A percentile compares a stretch with the other conserved stretches of the same genome.
Conservation (phyloP, 2,329 filamentous ascomycete species). For the Pezicula rhizophila region DNA sequence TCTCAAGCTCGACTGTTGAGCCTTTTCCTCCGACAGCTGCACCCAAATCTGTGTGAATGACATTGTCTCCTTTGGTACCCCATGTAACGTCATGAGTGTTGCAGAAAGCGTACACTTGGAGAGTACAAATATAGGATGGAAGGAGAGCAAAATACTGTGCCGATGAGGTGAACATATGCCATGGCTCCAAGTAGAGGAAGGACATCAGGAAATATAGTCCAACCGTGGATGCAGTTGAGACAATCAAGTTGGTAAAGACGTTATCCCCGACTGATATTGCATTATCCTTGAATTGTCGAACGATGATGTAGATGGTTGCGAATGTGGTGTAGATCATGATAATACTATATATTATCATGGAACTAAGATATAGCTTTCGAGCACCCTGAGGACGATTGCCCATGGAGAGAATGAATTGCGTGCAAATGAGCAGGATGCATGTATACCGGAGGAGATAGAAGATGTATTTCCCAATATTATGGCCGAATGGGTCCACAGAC, state of each 20-base stretch:
- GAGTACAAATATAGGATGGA: slow-evolving; percentile 89
- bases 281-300: slow-evolving; percentile 61
- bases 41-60: slow-evolving; percentile 86
- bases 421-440: slow-evolving; percentile 80
- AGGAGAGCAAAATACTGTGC: slow-evolving; percentile 89
- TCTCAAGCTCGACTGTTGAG: slow-evolving; percentile 85
- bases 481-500: slow-evolving; percentile 82
- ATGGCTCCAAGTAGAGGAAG: slow-evolving; percentile 93
- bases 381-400: slow-evolving; percentile 95
- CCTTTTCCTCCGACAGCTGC: slow-evolving; percentile 69
- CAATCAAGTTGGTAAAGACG: slow-evolving; percentile 89
- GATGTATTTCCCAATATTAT: slow-evolving; percentile 76
- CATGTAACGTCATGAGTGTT: slow-evolving; percentile 98
- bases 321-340: slow-evolving; percentile 98
- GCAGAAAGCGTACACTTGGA: slow-evolving; percentile 98
- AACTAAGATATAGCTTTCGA: slow-evolving; percentile 79
- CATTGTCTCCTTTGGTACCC: slow-evolving; percentile 98
- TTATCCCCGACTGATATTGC: slow-evolving; percentile 65
- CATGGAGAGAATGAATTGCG: slow-evolving; percentile 94
- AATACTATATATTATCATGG: slow-evolving; percentile 83
- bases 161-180: slow-evolving; percentile 96
- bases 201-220: slow-evolving; percentile 96
- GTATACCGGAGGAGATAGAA: slow-evolving; percentile 83
- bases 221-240: slow-evolving; percentile 81
- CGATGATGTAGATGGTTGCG: slow-evolving; percentile 80